Conservation (phyloP, 495 filamentous ascomycete genomes). For the Alectoria sarmentosa region DNA sequence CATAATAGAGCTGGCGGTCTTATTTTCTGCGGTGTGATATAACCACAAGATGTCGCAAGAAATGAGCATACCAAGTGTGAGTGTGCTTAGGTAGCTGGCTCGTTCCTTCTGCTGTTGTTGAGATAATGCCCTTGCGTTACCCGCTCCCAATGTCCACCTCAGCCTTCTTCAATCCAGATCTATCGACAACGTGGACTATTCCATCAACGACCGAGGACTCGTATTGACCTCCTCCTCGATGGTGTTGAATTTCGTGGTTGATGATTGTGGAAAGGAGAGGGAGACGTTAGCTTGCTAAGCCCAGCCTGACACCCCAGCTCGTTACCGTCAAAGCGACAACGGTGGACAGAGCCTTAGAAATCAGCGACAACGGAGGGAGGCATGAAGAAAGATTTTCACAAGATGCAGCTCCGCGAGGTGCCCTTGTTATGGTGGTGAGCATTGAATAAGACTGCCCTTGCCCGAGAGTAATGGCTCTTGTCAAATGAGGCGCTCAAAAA, state of each 20-base stretch:
- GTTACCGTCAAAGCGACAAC: not conserved
- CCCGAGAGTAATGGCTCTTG: not conserved
- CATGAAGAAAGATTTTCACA: not conserved
- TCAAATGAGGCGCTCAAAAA: not conserved
- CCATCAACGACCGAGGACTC: not conserved
- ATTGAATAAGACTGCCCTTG: no score
- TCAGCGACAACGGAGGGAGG: not conserved
- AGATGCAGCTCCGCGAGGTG: not conserved
- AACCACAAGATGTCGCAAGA: not conserved
- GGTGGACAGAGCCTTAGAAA: not conserved
- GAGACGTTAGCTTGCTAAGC: not conserved
- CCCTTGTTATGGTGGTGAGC: not conserved
- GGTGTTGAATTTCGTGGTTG: not conserved
- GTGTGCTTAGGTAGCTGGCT: not conserved
- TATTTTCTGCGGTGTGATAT: not conserved
- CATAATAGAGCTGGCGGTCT: not conserved
- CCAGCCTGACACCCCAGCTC: not conserved
- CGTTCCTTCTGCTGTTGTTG: not conserved
- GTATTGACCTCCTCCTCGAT: not conserved
- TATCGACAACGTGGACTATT: not conserved
- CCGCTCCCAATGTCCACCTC: not conserved
- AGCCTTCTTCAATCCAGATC: not conserved
- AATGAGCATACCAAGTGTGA: not conserved
- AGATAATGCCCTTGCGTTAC: not conserved
- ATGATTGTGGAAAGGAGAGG: constrained; percentile 4